phyloP scores from a whole-genome alignment of 371 early-diverging fungal genomes.

The Haplosporangium sp. region DNA sequence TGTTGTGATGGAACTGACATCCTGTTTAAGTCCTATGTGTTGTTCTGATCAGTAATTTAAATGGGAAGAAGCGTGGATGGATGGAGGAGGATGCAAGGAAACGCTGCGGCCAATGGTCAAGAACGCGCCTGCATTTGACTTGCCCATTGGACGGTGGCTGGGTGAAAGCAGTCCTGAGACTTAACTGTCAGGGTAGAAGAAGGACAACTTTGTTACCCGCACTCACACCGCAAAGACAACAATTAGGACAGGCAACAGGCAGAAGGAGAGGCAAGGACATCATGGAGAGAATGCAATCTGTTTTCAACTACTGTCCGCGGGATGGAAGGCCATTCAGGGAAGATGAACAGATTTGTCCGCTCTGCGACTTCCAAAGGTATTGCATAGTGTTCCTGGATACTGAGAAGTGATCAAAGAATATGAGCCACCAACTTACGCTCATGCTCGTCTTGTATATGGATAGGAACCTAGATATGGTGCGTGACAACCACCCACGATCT shows the following conservation, averaged over 20 bases:
- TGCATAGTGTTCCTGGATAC: not conserved
- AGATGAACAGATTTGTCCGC: constrained; percentile 46
- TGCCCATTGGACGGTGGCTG: too few relatives aligned
- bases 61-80: not conserved
- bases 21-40: not conserved
- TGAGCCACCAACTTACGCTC: not conserved
- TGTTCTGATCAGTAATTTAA: not conserved
- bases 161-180: too few relatives aligned
- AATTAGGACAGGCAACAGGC: not conserved
- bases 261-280: not conserved
- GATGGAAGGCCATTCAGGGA: constrained; percentile 52
- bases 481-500: too few relatives aligned
- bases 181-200: too few relatives aligned
- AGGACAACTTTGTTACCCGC: not conserved
- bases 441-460: not conserved
- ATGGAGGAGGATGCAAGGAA: not conserved
- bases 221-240: not conserved
- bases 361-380: constrained; percentile 54
- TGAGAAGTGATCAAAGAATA: not conserved
- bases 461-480: too few relatives aligned
- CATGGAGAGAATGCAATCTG: constrained; percentile 30
- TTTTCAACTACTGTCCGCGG: constrained; percentile 52
- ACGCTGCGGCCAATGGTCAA: too few relatives aligned
- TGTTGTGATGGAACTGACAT: constrained; percentile 24
- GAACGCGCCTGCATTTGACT: too few relatives aligned